Evolutionary conservation across 2,329 filamentous ascomycete genomes (phyloP).

Genomic region (Fusarium sambucinum): DNA sequence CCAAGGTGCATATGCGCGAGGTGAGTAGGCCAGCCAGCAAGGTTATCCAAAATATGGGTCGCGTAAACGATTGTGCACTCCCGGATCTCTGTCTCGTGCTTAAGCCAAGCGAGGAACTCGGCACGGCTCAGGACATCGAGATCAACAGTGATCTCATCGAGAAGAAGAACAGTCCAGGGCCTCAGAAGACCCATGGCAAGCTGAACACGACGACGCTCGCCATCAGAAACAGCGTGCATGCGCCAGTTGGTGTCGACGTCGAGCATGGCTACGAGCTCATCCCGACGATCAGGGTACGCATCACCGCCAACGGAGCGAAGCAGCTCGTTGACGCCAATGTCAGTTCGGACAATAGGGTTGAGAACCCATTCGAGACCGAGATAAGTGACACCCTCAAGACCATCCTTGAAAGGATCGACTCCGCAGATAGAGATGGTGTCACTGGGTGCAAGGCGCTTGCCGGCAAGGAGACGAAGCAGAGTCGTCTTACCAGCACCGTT

Average conservation of each 20-base stretch:
- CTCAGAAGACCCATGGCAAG: constrained; percentile 94
- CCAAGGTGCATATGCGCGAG: constrained; percentile 96
- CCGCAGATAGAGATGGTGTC: constrained; percentile 81
- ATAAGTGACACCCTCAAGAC: constrained; percentile 94
- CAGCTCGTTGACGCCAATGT: constrained; percentile 91
- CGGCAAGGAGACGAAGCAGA: constrained; percentile 90
- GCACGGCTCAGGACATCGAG: constrained; percentile 87
- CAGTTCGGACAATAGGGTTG: constrained; percentile 93
- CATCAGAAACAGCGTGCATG: constrained; percentile 95
- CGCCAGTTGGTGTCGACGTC: constrained; percentile 94
- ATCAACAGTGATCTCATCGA: constrained; percentile 98
- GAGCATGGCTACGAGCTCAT: constrained; percentile 87
- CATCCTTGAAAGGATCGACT: constrained; percentile 90
- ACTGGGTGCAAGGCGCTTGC: constrained; percentile 89
- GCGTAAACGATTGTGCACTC: constrained; percentile 96
- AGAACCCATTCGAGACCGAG: constrained; percentile 98
- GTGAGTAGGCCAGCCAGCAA: constrained; percentile 95
- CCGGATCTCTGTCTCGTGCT: constrained; percentile 83
- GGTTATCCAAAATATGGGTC: constrained; percentile 95
- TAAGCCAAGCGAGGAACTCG: constrained; percentile 88
- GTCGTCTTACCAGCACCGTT: constrained; percentile 99
- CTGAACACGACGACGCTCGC: constrained; percentile 91
- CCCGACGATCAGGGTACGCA: constrained; percentile 81
- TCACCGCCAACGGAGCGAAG: constrained; percentile 88
- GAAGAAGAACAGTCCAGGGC: constrained; percentile 89